Conservation (phyloP, 768 basidiomycete genomes). For the Mycena venus region DNA sequence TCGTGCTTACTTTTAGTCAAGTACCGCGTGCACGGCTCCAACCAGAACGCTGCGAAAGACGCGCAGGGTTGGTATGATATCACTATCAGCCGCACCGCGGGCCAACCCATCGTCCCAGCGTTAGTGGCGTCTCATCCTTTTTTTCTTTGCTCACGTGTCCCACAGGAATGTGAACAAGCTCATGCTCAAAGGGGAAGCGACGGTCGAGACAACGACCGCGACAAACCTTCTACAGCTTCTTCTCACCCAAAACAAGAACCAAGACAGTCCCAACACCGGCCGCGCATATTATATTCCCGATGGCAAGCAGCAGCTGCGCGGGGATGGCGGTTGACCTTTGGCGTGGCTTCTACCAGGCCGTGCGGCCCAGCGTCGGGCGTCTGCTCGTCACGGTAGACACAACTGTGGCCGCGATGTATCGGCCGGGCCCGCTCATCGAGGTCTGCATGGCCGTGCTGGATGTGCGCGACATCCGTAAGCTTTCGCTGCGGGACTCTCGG, state of each 20-base stretch:
- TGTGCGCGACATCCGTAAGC: conserved; percentile 37
- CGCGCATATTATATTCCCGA: conserved; percentile 47
- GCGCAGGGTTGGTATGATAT: conserved; percentile 35
- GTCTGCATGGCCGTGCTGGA: conserved; percentile 41
- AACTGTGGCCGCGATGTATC: conserved; percentile 50
- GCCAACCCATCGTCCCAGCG: conserved; percentile 44
- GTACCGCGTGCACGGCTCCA: conserved; percentile 50
- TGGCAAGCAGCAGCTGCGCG: conserved; percentile 15
- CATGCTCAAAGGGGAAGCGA: not conserved
- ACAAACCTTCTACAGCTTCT: conserved; percentile 51
- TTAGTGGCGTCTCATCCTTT: conserved; percentile 28
- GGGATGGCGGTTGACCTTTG: conserved; percentile 45
- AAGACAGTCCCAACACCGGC: conserved; percentile 49
- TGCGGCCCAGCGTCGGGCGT: conserved; percentile 45
- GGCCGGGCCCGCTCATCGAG: conserved; percentile 30
- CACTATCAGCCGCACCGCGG: conserved; percentile 44
- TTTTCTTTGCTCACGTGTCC: not conserved
- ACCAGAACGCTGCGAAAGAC: conserved; percentile 32
- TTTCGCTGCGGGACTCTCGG: conserved; percentile 32
- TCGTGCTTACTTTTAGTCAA: conserved; percentile 31
- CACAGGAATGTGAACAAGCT: conserved; percentile 18
- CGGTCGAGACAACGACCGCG: conserved; percentile 41
- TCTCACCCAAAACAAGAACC: conserved; percentile 48
- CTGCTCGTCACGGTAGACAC: conserved; percentile 52
- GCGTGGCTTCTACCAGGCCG: conserved; percentile 54